These are phyloP conservation scores for Aspergillus sergii DNA, from an alignment of 2,329 filamentous ascomycete species.

Conservation along the genomic window DNA sequence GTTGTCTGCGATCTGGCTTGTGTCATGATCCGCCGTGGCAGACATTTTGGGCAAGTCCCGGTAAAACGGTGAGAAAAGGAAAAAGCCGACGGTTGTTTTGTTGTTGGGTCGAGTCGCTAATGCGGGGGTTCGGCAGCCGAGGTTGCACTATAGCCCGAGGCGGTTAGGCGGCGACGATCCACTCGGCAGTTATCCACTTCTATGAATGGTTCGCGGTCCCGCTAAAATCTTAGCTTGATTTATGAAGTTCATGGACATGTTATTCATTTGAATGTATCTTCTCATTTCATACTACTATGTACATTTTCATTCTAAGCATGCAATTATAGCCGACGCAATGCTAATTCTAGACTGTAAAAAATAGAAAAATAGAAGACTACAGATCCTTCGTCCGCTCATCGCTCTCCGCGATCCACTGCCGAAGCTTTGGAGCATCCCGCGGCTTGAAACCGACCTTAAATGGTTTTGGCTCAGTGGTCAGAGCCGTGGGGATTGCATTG, in stretches of 20 bases:
- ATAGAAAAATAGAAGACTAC: slow-evolving; percentile 23
- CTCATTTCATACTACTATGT: slow-evolving; percentile 1
- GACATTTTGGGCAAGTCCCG: neutral
- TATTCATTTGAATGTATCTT: neutral
- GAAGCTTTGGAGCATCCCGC: slow-evolving; percentile 49
- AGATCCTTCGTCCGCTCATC: slow-evolving; percentile 56
- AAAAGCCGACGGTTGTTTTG: slow-evolving; percentile 6
- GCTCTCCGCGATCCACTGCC: slow-evolving; percentile 57
- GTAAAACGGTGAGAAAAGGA: neutral
- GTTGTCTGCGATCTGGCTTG: neutral
- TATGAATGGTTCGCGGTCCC: neutral
- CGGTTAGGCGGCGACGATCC: neutral
- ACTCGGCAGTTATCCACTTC: neutral
- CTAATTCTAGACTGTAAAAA: neutral
- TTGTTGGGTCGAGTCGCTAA: neutral
- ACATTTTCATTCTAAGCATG: neutral
- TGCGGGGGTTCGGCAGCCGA: slow-evolving; percentile 20
- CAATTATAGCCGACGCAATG: neutral
- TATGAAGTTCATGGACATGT: neutral
- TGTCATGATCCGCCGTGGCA: neutral
- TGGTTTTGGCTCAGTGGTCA: slow-evolving; percentile 64
- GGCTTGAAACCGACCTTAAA: slow-evolving; percentile 62
- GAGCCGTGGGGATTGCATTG: slow-evolving; percentile 58
- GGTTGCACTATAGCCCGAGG: neutral
- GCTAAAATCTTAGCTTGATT: neutral